A percentile compares a stretch with the other conserved stretches of the same genome.
Evolutionary conservation across 2,329 filamentous ascomycete genomes (phyloP).

Genomic region (Calonectria fujianensis): DNA sequence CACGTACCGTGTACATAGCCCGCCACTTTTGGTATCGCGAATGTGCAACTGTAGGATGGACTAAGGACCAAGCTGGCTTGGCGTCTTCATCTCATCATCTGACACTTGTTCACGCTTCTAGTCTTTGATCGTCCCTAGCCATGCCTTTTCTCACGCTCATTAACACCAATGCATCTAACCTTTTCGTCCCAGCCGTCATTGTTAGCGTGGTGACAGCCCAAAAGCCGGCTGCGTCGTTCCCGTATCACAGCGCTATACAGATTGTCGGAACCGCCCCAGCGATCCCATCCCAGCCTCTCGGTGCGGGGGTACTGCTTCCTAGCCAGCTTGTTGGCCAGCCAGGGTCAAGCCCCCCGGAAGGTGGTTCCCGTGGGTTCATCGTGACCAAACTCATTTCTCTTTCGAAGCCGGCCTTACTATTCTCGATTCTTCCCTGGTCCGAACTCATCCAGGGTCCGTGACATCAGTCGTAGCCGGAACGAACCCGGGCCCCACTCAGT

Average conservation of each 20-base stretch:
- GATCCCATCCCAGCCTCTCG: constrained; percentile 50
- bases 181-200: constrained; percentile 44
- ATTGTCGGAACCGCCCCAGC: constrained; percentile 54
- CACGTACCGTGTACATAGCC: constrained; percentile 14
- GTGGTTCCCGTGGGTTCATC: constrained; percentile 46
- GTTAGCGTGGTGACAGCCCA: constrained; percentile 52
- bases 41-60: constrained; percentile 21
- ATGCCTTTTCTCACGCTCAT: constrained; percentile 34
- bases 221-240: constrained; percentile 51
- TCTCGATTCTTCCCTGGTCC: constrained; percentile 49
- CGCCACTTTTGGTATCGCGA: constrained; percentile 23
- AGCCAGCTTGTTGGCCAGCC: constrained; percentile 42
- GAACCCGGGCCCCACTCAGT: constrained; percentile 37
- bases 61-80: constrained; percentile 20
- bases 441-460: constrained; percentile 36
- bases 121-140: constrained; percentile 27
- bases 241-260: constrained; percentile 56
- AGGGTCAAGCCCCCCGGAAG: constrained; percentile 26
- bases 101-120: constrained; percentile 16
- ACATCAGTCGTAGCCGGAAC: constrained; percentile 38
- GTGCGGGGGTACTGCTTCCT: constrained; percentile 48
- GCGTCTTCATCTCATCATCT: constrained; percentile 33
- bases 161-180: constrained; percentile 37
- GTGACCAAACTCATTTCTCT: constrained; percentile 42
- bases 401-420: constrained; percentile 36